These are phyloP conservation scores for Aspergillus sp. DNA, from an alignment of 2,329 filamentous ascomycete species.

Conservation along the genomic window DNA sequence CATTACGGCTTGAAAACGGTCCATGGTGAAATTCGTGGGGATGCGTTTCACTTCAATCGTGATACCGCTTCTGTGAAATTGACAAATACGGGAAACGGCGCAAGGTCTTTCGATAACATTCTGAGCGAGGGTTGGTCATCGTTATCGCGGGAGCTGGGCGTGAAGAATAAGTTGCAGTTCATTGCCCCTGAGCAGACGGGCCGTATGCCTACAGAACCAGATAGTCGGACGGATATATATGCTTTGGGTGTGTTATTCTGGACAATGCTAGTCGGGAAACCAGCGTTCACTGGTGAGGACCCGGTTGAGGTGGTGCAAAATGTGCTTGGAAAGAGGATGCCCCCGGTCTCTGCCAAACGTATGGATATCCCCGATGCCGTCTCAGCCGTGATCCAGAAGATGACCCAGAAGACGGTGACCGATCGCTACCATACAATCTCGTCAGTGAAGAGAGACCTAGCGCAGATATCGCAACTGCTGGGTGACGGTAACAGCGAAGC, in stretches of 20 bases:
- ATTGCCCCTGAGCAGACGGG: slow-evolving; percentile 95
- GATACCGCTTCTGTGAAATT: slow-evolving; percentile 68
- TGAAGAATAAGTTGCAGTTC: slow-evolving; percentile 82
- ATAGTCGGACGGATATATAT: slow-evolving; percentile 89
- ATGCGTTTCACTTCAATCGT: slow-evolving; percentile 80
- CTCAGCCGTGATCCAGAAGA: slow-evolving; percentile 78
- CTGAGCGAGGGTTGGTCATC: slow-evolving; percentile 81
- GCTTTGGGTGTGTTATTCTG: slow-evolving; percentile 85
- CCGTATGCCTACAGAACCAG: slow-evolving; percentile 83
- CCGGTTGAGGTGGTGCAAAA: slow-evolving; percentile 89
- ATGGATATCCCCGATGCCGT: slow-evolving; percentile 79
- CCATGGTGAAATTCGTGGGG: slow-evolving; percentile 83
- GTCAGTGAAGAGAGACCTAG: slow-evolving; percentile 74
- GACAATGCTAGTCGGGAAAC: slow-evolving; percentile 71
- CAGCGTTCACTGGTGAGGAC: slow-evolving; percentile 70
- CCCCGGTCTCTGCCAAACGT: slow-evolving; percentile 67
- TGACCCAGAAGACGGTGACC: slow-evolving; percentile 79
- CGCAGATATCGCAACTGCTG: slow-evolving; percentile 66
- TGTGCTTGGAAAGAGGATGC: slow-evolving; percentile 71
- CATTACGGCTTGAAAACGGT: slow-evolving; percentile 81
- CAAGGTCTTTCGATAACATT: slow-evolving; percentile 84
- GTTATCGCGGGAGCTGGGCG: slow-evolving; percentile 74
- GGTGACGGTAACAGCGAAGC: slow-evolving; percentile 66
- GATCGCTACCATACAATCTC: slow-evolving; percentile 87
- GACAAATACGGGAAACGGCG: slow-evolving; percentile 77